Conservation (phyloP, 1,139 yeast species). For the Sugiyamaella grinbergsii region DNA sequence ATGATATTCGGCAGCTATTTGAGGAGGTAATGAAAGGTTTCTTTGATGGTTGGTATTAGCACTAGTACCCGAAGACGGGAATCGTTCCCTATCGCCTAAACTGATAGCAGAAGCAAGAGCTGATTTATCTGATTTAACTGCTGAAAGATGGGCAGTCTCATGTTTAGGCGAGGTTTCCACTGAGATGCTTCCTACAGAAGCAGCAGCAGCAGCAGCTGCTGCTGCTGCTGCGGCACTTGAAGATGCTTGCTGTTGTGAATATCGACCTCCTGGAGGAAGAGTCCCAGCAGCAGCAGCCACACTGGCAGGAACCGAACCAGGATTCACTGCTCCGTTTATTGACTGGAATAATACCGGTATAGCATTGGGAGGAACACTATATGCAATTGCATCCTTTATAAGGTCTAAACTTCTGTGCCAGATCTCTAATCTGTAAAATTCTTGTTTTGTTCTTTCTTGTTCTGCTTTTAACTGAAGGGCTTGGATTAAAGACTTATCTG, state of each 20-base stretch:
- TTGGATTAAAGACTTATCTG: slow-evolving; percentile 63
- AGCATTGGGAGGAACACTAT: slow-evolving; percentile 63
- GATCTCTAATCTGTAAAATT: slow-evolving; percentile 67
- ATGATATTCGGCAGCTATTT: slow-evolving; percentile 30
- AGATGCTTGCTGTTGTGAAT: slow-evolving; percentile 18
- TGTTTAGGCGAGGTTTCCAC: slow-evolving; percentile 17
- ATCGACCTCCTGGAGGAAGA: slow-evolving; percentile 14
- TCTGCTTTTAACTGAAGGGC: slow-evolving; percentile 68
- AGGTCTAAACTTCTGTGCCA: slow-evolving; percentile 63
- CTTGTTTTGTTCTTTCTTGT: slow-evolving; percentile 85
- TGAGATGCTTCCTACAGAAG: slow-evolving; percentile 19
- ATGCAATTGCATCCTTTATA: slow-evolving; percentile 59
- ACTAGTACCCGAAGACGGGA: slow-evolving; percentile 23
- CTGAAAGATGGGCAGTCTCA: slow-evolving; percentile 10
- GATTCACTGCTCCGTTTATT: slow-evolving; percentile 21
- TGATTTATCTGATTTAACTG: slow-evolving; percentile 18
- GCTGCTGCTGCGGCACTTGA: slow-evolving; percentile 24
- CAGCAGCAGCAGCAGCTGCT: slow-evolving; percentile 23
- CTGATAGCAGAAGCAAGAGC: slow-evolving; percentile 20
- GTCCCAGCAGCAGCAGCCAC: slow-evolving; percentile 21
- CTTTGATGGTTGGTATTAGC: slow-evolving; percentile 30
- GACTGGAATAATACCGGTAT: slow-evolving; percentile 63
- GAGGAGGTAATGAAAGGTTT: slow-evolving; percentile 35
- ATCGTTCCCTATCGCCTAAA: slow-evolving; percentile 29
- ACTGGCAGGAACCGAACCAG: slow-evolving; percentile 17